A percentile compares a stretch with the other conserved stretches of the same genome.
These are phyloP conservation scores for Afroboletus lepidellus DNA, from an alignment of 1,284 basidiomycete species.

Conservation along the genomic window DNA sequence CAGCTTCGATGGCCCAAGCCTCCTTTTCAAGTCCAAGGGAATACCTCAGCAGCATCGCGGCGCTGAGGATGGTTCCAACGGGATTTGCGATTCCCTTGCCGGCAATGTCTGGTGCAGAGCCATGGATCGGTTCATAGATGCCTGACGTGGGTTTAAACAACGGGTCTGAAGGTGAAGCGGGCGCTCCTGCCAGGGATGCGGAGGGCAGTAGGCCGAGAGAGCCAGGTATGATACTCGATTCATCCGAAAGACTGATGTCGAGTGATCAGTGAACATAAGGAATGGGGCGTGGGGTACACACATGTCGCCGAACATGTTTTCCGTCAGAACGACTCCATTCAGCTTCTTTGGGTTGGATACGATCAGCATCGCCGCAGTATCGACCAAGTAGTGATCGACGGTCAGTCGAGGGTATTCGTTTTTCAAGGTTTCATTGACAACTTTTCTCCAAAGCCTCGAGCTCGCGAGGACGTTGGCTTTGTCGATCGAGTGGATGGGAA, in stretches of 20 bases:
- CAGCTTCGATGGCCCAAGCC: slow-evolving; percentile 83
- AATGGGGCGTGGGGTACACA: slow-evolving; percentile 41
- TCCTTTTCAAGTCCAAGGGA: slow-evolving; percentile 86
- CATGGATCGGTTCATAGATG: slow-evolving; percentile 95
- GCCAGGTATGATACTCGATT: slow-evolving; percentile 96
- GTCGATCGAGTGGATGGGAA: slow-evolving; percentile 92
- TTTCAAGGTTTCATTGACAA: slow-evolving; percentile 80
- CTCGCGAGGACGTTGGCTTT: slow-evolving; percentile 99
- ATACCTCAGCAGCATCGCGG: slow-evolving; percentile 93
- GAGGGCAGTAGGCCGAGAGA: slow-evolving; percentile 96
- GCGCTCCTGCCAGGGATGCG: slow-evolving; percentile 91
- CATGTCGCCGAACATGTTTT: slow-evolving; percentile 98
- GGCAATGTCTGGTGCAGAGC: slow-evolving; percentile 95
- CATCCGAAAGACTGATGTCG: slow-evolving; percentile 81
- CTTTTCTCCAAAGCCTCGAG: slow-evolving; percentile 92
- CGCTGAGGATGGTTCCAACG: slow-evolving; percentile 95
- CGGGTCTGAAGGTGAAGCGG: slow-evolving; percentile 64
- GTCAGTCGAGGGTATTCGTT: slow-evolving; percentile 86
- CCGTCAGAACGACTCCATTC: slow-evolving; percentile 93
- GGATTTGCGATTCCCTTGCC: slow-evolving; percentile 96
- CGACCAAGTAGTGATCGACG: slow-evolving; percentile 90
- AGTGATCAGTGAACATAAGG: slow-evolving; percentile 4
- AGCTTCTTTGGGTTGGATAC: slow-evolving; percentile 90
- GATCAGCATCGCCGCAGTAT: slow-evolving; percentile 96
- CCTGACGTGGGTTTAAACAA: slow-evolving; percentile 77